Evolutionary conservation across 768 basidiomycete genomes (phyloP), one percentile per base, ranked within the genome.

Genomic region (Hydnomerulius pinastri): DNA sequence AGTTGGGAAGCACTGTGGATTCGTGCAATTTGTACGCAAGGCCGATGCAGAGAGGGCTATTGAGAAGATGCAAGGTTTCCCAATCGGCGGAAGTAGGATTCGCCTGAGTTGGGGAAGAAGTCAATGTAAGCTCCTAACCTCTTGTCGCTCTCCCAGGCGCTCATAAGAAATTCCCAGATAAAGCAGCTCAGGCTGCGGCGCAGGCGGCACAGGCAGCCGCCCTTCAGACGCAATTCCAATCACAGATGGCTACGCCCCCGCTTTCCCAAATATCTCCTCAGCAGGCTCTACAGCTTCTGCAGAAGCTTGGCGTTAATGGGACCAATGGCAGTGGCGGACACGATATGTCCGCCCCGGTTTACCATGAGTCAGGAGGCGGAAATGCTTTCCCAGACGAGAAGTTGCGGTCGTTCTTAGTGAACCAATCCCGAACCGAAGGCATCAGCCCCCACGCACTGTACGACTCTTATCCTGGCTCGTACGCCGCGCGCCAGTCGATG

Each of bases 61-160:
- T 53, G 90, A 93, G 71, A 92, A 91, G 71, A 94, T 96, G 93
- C 93, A 96, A 73, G 93, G 92, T 21, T 96, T 94, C 66, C 92
- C 92, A 4, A 86, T 97, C 56, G 92, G 91, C 28, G 94, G 94
- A 13, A 92, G 92, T 56, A 78, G 90, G 60, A 93, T 97, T 57
- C 80, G 94, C 29, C 71, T 96, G 55, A 92, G 90, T 63, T 97
- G 94, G 94, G 94, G 94, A 35, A 78, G 93, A 40, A 92, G 89
- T 70, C 92, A 95, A 80, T 92, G 91, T 92, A 57, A 43, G 43
- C 32, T 5, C 41, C 21, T n/a, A 15, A 3, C 35, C 43, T 28
- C 13, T 27, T 9, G 32, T 18, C 33, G 28, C 8, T 13, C 30
- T 38, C 20, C 21, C 46, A 25, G 15, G 35, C 37, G 54, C 46